Evolutionary conservation across 257 asterid species (phyloP), one percentile per base, ranked within the genome.

Genomic region (Ligustrum vulgare): DNA sequence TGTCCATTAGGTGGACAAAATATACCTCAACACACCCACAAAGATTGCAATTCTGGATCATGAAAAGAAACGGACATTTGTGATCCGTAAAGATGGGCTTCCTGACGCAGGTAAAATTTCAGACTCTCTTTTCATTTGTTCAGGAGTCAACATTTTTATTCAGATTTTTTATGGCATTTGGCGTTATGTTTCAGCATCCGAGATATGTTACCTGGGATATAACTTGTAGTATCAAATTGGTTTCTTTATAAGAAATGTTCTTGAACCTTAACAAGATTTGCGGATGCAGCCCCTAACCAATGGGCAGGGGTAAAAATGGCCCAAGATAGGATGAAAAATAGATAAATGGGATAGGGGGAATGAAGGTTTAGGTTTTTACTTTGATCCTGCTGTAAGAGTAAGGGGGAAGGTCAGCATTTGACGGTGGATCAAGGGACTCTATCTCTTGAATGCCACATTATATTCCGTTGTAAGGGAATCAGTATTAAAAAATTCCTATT

Each of bases 31-130:
- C 83, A 89, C 98, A 37, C 96, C 96, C 67, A 86, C 97, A 71
- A 92, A 91, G 80, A 87, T 92, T 84, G 98, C 96, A 25, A 89
- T 94, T 78, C 84, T 94, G 77, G 99, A 94, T 84, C 99, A 94
- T 71, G 97, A 91, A 83, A 94, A 88, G 96, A 94, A 89, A 85
- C 86, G 91, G 70, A 92, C 99, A 22, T 89, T 88, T 82, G 96
- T 91, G 77, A 75, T 94, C 43, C 96, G 96, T 56, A 94, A 94
- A 84, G 94, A 91, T 81, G 99, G 99, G 67, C 97, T 94, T 71
- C 96, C 96, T 69, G 99, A 94, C 76, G 97, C 97, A 68, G 96
- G 99, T 92, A 85, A 79, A 79, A 45, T 73, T 82, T 41, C 69
- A 73, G 45, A 72, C 67, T 76, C 8, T 62, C 71, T 47, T n/a